Evolutionary conservation across 1,139 yeast species (phyloP).

Genomic region (Eremothecium cymbalariae): DNA sequence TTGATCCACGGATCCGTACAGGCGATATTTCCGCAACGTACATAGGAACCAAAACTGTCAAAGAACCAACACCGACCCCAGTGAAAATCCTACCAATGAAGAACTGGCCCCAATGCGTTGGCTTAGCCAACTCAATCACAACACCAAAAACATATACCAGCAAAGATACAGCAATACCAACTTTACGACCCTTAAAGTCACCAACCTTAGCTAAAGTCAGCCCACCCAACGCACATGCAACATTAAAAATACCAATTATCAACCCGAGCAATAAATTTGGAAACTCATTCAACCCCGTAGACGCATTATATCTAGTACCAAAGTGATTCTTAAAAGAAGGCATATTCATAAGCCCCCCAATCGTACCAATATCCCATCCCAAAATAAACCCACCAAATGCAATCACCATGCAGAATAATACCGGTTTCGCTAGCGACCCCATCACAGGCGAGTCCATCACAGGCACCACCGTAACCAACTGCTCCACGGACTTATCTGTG

Average conservation of each 20-base stretch:
- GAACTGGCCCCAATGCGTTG: constrained; percentile 39
- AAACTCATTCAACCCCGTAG: constrained; percentile 31
- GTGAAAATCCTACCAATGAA: constrained; percentile 70
- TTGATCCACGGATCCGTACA: constrained; percentile 45
- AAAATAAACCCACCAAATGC: constrained; percentile 63
- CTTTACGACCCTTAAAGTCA: constrained; percentile 47
- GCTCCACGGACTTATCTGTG: too few relatives aligned
- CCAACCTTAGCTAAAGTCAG: constrained; percentile 47
- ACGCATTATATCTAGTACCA: constrained; percentile 36
- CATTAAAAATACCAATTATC: constrained; percentile 54
- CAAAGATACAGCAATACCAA: constrained; percentile 41
- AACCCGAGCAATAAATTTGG: constrained; percentile 46
- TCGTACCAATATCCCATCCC: constrained; percentile 70
- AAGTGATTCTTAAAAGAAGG: constrained; percentile 42
- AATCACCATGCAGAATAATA: constrained; percentile 33
- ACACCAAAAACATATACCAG: constrained; percentile 44
- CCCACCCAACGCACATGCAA: constrained; percentile 71
- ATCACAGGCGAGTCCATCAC: too few relatives aligned
- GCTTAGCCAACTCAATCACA: constrained; percentile 38
- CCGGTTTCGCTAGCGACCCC: too few relatives aligned
- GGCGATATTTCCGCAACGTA: constrained; percentile 90
- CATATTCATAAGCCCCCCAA: constrained; percentile 60
- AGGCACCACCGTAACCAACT: too few relatives aligned
- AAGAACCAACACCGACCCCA: constrained; percentile 82
- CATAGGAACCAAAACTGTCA: constrained; percentile 92